These are phyloP conservation scores for Rhododendron kiyosumense DNA, from an alignment of 148 eudicot genomes.

Conservation along the genomic window DNA sequence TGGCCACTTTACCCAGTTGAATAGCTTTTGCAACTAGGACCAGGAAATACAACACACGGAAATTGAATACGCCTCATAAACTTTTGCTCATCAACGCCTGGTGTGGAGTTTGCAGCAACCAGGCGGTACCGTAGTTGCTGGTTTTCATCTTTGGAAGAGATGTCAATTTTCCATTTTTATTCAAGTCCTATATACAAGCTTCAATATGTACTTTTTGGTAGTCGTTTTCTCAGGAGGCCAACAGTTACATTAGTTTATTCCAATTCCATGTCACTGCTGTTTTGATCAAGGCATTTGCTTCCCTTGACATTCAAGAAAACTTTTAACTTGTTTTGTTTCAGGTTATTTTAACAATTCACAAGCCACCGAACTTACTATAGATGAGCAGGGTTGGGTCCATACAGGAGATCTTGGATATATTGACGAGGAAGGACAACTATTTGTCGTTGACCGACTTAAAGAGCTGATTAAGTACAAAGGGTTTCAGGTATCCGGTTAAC, in stretches of 20 bases:
- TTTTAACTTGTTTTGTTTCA: slow-evolving; percentile 16
- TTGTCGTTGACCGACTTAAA: slow-evolving; percentile 73
- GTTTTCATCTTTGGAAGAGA: neutral
- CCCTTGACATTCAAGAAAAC: neutral
- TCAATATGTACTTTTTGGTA: too few species aligned
- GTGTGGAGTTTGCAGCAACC: neutral
- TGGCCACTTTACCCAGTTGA: neutral
- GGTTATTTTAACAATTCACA: slow-evolving; percentile 64
- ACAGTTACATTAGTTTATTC: neutral
- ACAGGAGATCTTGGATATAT: slow-evolving; percentile 88
- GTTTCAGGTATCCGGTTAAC: slow-evolving; percentile 42
- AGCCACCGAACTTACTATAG: slow-evolving; percentile 65
- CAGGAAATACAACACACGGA: neutral
- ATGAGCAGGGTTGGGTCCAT: slow-evolving; percentile 68
- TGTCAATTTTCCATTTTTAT: too few species aligned
- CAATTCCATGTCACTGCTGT: neutral
- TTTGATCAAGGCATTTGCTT: neutral
- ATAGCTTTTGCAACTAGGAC: neutral
- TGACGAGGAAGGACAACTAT: slow-evolving; percentile 69
- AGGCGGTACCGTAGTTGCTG: neutral
- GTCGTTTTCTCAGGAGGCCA: neutral
- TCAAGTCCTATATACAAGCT: too few species aligned
- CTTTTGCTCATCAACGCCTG: neutral
- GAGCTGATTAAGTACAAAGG: slow-evolving; percentile 90
- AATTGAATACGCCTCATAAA: neutral